A percentile compares a stretch with the other conserved stretches of the same genome.
phyloP scores from a whole-genome alignment of 352 stramenopile genomes.

The Phytophthora syringae region DNA sequence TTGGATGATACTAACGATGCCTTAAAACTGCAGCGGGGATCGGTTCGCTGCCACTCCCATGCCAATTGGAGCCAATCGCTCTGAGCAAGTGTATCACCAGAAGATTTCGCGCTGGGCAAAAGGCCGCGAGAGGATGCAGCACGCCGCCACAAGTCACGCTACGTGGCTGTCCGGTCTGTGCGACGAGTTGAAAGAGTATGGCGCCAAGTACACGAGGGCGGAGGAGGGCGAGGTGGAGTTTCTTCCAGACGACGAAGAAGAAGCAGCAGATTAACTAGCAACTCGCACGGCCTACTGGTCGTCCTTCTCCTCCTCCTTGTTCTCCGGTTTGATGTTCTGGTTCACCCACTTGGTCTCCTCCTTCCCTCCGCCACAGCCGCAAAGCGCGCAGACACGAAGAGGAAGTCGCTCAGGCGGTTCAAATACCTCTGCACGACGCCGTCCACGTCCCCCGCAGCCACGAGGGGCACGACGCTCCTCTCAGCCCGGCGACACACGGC shows the following conservation, averaged over 20 bases:
- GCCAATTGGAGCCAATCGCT: slow-evolving; percentile 7
- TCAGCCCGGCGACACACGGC: slow-evolving; percentile 89
- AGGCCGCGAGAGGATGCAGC: slow-evolving; percentile 64
- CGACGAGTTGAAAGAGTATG: slow-evolving; percentile 69
- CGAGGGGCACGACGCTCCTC: slow-evolving; percentile 83
- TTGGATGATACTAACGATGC: neutral
- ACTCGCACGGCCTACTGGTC: slow-evolving; percentile 6
- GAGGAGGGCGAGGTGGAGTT: slow-evolving; percentile 19
- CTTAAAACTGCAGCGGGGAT: slow-evolving; percentile 1
- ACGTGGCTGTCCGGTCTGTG: slow-evolving; percentile 70
- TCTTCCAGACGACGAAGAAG: slow-evolving; percentile 4
- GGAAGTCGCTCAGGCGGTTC: slow-evolving; percentile 89
- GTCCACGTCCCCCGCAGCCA: slow-evolving; percentile 75
- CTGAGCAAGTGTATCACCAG: slow-evolving; percentile 51
- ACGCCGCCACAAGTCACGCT: slow-evolving; percentile 63
- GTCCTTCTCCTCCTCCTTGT: slow-evolving; percentile 22
- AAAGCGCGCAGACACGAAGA: slow-evolving; percentile 85
- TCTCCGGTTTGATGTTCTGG: slow-evolving; percentile 64
- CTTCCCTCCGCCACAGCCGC: slow-evolving; percentile 66
- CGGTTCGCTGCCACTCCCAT: slow-evolving; percentile 8
- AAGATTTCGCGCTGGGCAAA: slow-evolving; percentile 67
- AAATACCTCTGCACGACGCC: slow-evolving; percentile 79
- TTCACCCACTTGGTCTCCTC: slow-evolving; percentile 85
- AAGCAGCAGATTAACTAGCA: slow-evolving; percentile 5
- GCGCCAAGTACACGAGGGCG: slow-evolving; percentile 45